Percentiles rank a stretch among this genome's conserved stretches.
These are phyloP conservation scores for Verticillium alfalfae DNA, from an alignment of 2,329 filamentous ascomycete species.

Conservation along the genomic window DNA sequence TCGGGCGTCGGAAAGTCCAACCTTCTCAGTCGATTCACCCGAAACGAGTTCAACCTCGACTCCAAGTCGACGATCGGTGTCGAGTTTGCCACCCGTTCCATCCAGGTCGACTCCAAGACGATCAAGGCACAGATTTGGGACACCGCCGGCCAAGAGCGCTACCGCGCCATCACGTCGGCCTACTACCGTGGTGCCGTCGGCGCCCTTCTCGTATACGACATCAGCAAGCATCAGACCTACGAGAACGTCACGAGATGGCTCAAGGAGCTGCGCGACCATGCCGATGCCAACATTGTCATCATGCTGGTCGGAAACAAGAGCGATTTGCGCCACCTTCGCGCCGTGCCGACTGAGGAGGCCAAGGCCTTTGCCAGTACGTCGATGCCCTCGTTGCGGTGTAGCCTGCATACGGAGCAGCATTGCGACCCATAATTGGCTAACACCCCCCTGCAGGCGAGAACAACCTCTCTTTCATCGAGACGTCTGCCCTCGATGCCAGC, in stretches of 20 bases:
- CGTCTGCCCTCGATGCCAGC: conserved; percentile 95
- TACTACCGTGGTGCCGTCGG: conserved; percentile 98
- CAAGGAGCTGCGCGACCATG: conserved; percentile 96
- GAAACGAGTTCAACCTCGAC: conserved; percentile 99
- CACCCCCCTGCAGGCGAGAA: conserved; percentile 67
- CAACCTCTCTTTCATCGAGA: conserved; percentile 98
- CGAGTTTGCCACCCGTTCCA: conserved; percentile 97
- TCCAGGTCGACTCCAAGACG: conserved; percentile 98
- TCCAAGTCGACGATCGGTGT: conserved; percentile 99
- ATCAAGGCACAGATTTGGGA: conserved; percentile 99
- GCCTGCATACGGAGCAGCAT: background rate
- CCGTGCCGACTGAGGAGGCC: conserved; percentile 95
- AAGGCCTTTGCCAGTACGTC: conserved; percentile 90
- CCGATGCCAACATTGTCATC: conserved; percentile 98
- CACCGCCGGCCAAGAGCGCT: conserved; percentile 97
- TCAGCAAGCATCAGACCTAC: conserved; percentile 99
- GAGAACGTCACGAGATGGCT: conserved; percentile 99
- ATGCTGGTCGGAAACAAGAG: conserved; percentile 99
- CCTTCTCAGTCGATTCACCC: conserved; percentile 97
- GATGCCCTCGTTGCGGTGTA: conserved; percentile 8
- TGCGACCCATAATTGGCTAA: conserved; percentile 1
- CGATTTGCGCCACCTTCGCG: conserved; percentile 97
- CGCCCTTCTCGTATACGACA: conserved; percentile 97
- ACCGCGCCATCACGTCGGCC: conserved; percentile 97
- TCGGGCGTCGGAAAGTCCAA: conserved; percentile 99